phyloP scores from a whole-genome alignment of 768 basidiomycete genomes.

The Leccinum pellstonianum region DNA sequence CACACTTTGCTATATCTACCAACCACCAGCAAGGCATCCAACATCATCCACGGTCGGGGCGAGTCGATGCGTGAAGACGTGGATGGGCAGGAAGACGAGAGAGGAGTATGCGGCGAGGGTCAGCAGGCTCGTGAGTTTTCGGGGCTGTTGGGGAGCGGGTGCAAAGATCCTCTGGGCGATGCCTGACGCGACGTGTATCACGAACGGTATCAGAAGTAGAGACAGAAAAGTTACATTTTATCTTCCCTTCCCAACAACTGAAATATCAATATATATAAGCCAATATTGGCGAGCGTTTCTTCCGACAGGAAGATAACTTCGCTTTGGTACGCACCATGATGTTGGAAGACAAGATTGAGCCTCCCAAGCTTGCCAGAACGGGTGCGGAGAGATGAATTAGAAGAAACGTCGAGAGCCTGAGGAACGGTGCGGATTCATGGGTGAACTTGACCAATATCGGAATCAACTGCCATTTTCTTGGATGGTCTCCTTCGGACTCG shows the following conservation, averaged over 20 bases:
- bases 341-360: constrained; percentile 63
- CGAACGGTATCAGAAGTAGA: constrained; percentile 66
- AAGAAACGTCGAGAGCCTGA: constrained; percentile 62
- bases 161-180: constrained; percentile 57
- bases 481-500: not conserved
- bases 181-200: constrained; percentile 58
- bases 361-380: constrained; percentile 66
- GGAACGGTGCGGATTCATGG: constrained; percentile 71
- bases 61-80: constrained; percentile 66
- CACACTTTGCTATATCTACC: too few relatives aligned
- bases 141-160: constrained; percentile 31
- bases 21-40: too few relatives aligned
- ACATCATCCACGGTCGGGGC: constrained; percentile 37
- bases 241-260: constrained; percentile 83
- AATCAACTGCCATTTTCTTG: constrained; percentile 1
- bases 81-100: constrained; percentile 62
- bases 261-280: not conserved
- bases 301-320: not conserved
- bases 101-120: constrained; percentile 63
- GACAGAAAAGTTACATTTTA: constrained; percentile 22
- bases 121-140: constrained; percentile 43
- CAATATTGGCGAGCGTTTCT: not conserved
- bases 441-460: constrained; percentile 52
- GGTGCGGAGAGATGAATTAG: constrained; percentile 75
- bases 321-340: constrained; percentile 56